These are phyloP conservation scores for baker's yeast (Saccharomyces cerevisiae) DNA, from an alignment of 805 yeast genomes.

Conservation along the genomic window DNA sequence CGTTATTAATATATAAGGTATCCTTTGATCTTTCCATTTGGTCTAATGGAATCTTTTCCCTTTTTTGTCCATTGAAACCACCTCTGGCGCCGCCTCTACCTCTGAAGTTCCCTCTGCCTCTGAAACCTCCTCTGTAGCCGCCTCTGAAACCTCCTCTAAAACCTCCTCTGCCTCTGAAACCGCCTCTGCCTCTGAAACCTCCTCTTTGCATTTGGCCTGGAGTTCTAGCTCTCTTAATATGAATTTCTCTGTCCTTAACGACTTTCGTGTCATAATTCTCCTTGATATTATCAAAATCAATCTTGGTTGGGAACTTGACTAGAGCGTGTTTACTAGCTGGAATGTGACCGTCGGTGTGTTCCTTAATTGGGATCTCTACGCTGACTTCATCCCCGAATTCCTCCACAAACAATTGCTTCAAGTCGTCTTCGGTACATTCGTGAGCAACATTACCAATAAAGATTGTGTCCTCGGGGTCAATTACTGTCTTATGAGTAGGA, in stretches of 20 bases:
- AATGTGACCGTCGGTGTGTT: conserved; percentile 16
- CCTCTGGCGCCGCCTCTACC: conserved; percentile 13
- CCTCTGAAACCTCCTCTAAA: conserved; percentile 7
- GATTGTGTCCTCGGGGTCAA: conserved; percentile 29
- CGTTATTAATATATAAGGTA: conserved; percentile 55
- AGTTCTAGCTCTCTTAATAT: conserved; percentile 25
- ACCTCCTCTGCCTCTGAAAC: conserved; percentile 6
- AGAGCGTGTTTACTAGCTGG: conserved; percentile 28
- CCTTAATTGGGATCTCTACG: conserved; percentile 25
- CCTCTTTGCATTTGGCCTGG: conserved; percentile 6
- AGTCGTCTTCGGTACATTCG: conserved; percentile 24
- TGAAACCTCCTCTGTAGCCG: conserved; percentile 3
- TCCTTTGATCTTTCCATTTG: conserved; percentile 36
- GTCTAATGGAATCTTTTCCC: conserved; percentile 31
- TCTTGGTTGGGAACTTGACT: conserved; percentile 25
- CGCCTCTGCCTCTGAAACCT: conserved; percentile 5
- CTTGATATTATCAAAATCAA: conserved; percentile 26
- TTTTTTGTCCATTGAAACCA: conserved; percentile 21
- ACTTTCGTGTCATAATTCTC: conserved; percentile 25
- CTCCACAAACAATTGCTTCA: conserved; percentile 19
- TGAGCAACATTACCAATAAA: conserved; percentile 29
- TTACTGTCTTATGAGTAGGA: conserved; percentile 4
- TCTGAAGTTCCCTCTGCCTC: conserved; percentile 10
- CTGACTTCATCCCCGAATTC: conserved; percentile 23
- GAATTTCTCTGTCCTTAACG: conserved; percentile 27